phyloP scores from a whole-genome alignment of 2,329 filamentous ascomycete genomes.

The Colletotrichum lindemuthianum region DNA sequence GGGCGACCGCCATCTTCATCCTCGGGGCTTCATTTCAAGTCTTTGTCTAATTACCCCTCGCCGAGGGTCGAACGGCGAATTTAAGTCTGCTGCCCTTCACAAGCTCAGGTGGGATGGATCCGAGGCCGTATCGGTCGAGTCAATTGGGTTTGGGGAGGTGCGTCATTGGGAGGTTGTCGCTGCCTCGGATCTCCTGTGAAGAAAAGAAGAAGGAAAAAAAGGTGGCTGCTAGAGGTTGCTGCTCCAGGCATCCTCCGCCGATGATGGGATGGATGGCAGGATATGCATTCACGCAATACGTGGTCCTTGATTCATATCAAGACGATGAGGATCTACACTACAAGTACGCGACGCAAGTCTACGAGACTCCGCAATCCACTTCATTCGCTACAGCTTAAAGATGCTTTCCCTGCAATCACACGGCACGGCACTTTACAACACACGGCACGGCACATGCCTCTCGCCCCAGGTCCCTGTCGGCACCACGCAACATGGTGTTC shows the following conservation, averaged over 20 bases:
- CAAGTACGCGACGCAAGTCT: neutral
- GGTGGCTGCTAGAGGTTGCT: too few species aligned
- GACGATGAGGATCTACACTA: neutral
- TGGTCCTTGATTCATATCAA: neutral
- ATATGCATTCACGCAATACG: too few species aligned
- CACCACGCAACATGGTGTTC: neutral
- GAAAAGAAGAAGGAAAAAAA: too few species aligned
- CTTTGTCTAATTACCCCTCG: neutral
- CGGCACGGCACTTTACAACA: slow-evolving; percentile 25
- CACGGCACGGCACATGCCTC: slow-evolving; percentile 27
- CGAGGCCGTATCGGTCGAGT: neutral
- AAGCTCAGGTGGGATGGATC: neutral
- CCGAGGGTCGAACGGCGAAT: neutral
- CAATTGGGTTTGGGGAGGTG: slow-evolving; percentile 8
- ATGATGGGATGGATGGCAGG: neutral
- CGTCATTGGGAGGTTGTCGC: neutral
- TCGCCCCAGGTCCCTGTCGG: slow-evolving; percentile 13
- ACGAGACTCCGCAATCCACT: neutral
- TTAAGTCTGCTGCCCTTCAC: too few species aligned
- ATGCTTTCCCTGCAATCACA: slow-evolving; percentile 11
- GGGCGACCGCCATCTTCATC: neutral
- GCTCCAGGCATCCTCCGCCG: too few species aligned
- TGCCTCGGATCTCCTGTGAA: too few species aligned
- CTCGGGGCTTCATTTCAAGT: slow-evolving; percentile 22
- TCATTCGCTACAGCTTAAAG: slow-evolving; percentile 10